Base-by-base conservation (phyloP, 176 grass and related monocot species). In the Hordeum marinum region DNA sequence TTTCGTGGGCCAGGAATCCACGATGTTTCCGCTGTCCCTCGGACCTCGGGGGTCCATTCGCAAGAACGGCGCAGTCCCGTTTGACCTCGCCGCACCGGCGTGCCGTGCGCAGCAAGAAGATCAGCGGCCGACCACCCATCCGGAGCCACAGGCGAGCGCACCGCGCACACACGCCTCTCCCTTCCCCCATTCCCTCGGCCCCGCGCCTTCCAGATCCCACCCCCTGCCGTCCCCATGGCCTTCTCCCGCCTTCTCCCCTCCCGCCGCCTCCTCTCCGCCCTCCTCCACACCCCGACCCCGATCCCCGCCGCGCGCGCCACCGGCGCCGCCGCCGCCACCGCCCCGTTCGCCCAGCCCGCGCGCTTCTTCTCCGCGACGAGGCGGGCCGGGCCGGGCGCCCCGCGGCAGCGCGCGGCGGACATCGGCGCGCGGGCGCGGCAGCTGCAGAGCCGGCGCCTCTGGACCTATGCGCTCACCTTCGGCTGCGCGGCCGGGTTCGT, bases 401-500 rank as follows among this genome's bases (percentile, higher is more conserved):
- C 87, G 57, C 74, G 82, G 23, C 83, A 78, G 15, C 91, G 93
- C 31, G 40, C 89, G 69, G 85, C 82, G 9, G 93, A 98, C 87
- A 95, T 98, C 86, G 96, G 96, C 17, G 96, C 96, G 9, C 87
- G 93, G 7, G 96, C 96, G 54, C 88, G 93, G 73, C 93, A 98
- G 80, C 89, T 98, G 14, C 96, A 98, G 63, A 95, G 81, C 86
- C 91, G 96, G 21, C 93, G 96, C 13, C 88, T 98, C 39, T 95
- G 93, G 96, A 92, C 93, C 73, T 95, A 98, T 81, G 96, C 89
- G 29, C 93, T 95, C 34, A 95, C 96, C 68, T 98, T 98, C 81
- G 88, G 93, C 81, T 98, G 96, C 86, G 46, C 94, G 63, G 93
- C 89, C 52, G 96, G 91, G 14, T 98, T 98, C 82, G 87, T 98